phyloP scores from a whole-genome alignment of 73 alveolate genomes.

The Paramecium biaurelia region DNA sequence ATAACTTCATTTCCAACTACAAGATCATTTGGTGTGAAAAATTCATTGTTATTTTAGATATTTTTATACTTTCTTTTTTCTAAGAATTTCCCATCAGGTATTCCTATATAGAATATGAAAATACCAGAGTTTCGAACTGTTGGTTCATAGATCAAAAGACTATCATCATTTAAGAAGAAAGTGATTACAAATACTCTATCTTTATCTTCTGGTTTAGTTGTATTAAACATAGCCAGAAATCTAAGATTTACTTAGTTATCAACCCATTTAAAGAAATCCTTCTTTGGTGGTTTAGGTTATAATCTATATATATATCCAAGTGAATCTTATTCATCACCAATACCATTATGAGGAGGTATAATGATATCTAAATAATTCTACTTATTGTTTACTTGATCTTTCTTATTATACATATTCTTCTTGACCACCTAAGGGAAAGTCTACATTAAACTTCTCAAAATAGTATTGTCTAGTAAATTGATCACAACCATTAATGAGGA shows the following conservation, averaged over 20 bases:
- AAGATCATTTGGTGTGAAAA: slow-evolving; percentile 81
- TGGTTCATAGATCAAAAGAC: slow-evolving; percentile 90
- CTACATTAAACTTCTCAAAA: slow-evolving; percentile 74
- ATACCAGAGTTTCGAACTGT: slow-evolving; percentile 86
- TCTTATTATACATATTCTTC: slow-evolving; percentile 80
- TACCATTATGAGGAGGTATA: slow-evolving; percentile 97
- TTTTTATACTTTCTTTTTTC: slow-evolving; percentile 90
- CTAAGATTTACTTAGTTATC: slow-evolving; percentile 92
- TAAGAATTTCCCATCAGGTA: slow-evolving; percentile 86
- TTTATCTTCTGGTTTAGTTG: slow-evolving; percentile 87
- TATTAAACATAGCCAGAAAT: slow-evolving; percentile 87
- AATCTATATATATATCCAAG: slow-evolving; percentile 87
- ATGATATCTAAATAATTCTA: slow-evolving; percentile 29
- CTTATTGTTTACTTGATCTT: slow-evolving; percentile 60
- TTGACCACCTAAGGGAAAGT: slow-evolving; percentile 85
- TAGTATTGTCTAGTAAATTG: slow-evolving; percentile 85
- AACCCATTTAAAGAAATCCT: slow-evolving; percentile 94
- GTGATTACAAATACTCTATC: slow-evolving; percentile 90
- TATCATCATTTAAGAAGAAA: slow-evolving; percentile 90
- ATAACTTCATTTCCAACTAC: slow-evolving; percentile 81
- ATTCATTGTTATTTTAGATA: slow-evolving; percentile 69
- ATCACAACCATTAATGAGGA: slow-evolving; percentile 88
- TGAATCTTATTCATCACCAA: slow-evolving; percentile 96
- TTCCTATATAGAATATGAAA: slow-evolving; percentile 64
- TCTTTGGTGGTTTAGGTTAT: slow-evolving; percentile 83